phyloP scores from a whole-genome alignment of 23 red algal species.

The Gracilaria caudata region DNA sequence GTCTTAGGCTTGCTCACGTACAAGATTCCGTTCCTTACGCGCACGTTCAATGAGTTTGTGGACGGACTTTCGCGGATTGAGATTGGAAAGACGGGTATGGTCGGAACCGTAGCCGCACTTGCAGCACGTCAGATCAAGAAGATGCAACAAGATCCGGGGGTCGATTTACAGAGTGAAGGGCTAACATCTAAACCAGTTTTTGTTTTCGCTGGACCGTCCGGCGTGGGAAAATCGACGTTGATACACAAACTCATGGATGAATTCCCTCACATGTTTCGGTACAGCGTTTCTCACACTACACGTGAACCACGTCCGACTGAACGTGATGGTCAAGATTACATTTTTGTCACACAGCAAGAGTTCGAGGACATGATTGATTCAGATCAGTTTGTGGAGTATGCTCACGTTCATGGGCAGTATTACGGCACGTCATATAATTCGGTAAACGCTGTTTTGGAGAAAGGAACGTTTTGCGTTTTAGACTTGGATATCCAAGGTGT shows the following conservation, averaged over 20 bases:
- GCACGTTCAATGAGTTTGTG: slow-evolving; percentile 66
- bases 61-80: slow-evolving; percentile 54
- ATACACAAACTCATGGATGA: slow-evolving; percentile 77
- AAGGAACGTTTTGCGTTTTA: slow-evolving; percentile 68
- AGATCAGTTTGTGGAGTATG: slow-evolving; percentile 93
- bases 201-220: slow-evolving; percentile 83
- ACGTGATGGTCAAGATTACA: slow-evolving; percentile 80
- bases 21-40: slow-evolving; percentile 74
- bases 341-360: slow-evolving; percentile 75
- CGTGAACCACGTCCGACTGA: slow-evolving; percentile 76
- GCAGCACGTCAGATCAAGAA: slow-evolving; percentile 48
- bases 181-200: slow-evolving; percentile 35
- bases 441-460: slow-evolving; percentile 52
- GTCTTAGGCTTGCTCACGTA: slow-evolving; percentile 82
- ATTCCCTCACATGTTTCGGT: slow-evolving; percentile 75
- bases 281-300: slow-evolving; percentile 92
- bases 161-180: background rate
- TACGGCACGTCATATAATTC: slow-evolving; percentile 94
- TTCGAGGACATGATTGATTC: slow-evolving; percentile 70
- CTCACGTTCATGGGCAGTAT: slow-evolving; percentile 86
- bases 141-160: slow-evolving; percentile 4
- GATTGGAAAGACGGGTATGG: slow-evolving; percentile 66
- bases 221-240: slow-evolving; percentile 93
- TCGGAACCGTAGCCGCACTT: slow-evolving; percentile 50
- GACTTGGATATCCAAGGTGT: slow-evolving; percentile 96